These are phyloP conservation scores for Annulohypoxylon bovei DNA, from an alignment of 495 filamentous ascomycete genomes.

Conservation along the genomic window DNA sequence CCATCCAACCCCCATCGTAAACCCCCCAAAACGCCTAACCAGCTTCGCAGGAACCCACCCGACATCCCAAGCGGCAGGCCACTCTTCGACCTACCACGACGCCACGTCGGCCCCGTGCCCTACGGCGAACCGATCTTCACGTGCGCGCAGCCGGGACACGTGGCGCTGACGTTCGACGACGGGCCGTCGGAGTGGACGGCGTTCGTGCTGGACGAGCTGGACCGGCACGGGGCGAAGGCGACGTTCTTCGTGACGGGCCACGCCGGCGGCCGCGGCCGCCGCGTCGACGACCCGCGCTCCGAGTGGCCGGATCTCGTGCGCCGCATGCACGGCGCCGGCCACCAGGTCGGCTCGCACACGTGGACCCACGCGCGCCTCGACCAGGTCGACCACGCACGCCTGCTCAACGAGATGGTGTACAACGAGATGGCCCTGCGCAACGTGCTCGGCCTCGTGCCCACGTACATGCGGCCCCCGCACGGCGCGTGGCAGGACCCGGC, in stretches of 20 bases:
- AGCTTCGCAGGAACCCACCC: not conserved
- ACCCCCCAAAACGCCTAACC: no score
- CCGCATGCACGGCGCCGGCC: conserved; percentile 69
- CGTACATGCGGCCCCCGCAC: conserved; percentile 81
- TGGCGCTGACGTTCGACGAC: conserved; percentile 77
- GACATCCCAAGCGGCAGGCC: conserved; percentile 12
- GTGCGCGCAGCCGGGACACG: conserved; percentile 66
- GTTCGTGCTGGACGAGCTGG: conserved; percentile 67
- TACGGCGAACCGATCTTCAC: conserved; percentile 71
- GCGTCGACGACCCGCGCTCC: conserved; percentile 50
- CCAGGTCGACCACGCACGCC: conserved; percentile 55
- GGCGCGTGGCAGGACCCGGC: conserved; percentile 65
- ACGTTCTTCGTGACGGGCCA: conserved; percentile 77
- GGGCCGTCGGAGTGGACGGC: conserved; percentile 70
- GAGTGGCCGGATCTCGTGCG: conserved; percentile 43
- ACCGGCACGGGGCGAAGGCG: conserved; percentile 61
- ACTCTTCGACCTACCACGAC: conserved; percentile 55
- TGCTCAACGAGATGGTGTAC: conserved; percentile 67
- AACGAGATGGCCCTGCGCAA: conserved; percentile 75
- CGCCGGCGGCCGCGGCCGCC: conserved; percentile 45
- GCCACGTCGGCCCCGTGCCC: conserved; percentile 58
- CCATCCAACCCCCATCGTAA: not conserved
- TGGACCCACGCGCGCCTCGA: conserved; percentile 77
- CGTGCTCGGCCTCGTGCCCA: conserved; percentile 72
- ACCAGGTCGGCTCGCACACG: conserved; percentile 77